Evolutionary conservation across 1,139 yeast genomes (phyloP).

Genomic region (Blastobotrys capitulatus): DNA sequence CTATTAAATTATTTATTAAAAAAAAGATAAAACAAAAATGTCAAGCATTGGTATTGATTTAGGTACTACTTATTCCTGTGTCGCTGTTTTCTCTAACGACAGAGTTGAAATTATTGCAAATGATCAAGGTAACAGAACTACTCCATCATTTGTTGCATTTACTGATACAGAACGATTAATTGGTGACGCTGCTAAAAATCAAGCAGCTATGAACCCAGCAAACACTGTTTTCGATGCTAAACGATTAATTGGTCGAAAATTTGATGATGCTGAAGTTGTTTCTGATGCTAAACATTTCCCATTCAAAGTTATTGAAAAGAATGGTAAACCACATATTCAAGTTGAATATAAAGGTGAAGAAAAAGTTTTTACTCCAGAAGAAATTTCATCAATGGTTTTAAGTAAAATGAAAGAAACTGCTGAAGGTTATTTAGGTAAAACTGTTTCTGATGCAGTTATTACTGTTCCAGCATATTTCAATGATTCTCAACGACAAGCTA

Average conservation of each 20-base stretch:
- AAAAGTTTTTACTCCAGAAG: conserved; percentile 92
- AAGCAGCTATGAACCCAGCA: conserved; percentile 95
- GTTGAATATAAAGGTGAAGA: conserved; percentile 93
- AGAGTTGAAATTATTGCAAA: conserved; percentile 91
- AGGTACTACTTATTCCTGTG: conserved; percentile 99
- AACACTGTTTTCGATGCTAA: conserved; percentile 96
- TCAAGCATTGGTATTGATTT: conserved; percentile 68
- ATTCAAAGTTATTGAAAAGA: conserved; percentile 81
- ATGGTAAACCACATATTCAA: conserved; percentile 83
- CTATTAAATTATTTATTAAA: neutral
- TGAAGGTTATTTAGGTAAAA: conserved; percentile 81
- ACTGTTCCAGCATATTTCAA: conserved; percentile 98
- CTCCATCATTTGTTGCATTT: conserved; percentile 97
- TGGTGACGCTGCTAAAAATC: conserved; percentile 98
- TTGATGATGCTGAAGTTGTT: conserved; percentile 81
- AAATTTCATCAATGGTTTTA: conserved; percentile 94
- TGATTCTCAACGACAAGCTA: conserved; percentile 98
- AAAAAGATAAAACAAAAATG: conserved; percentile 6
- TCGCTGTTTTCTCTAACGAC: conserved; percentile 91
- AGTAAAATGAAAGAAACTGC: conserved; percentile 98
- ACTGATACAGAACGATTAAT: conserved; percentile 93
- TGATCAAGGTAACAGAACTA: conserved; percentile 98
- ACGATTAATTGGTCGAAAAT: conserved; percentile 95
- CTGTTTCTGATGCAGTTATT: conserved; percentile 85
- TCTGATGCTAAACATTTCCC: conserved; percentile 95